Evolutionary conservation across 345 rosid species (phyloP).

Genomic region (Sisymbrium irio): DNA sequence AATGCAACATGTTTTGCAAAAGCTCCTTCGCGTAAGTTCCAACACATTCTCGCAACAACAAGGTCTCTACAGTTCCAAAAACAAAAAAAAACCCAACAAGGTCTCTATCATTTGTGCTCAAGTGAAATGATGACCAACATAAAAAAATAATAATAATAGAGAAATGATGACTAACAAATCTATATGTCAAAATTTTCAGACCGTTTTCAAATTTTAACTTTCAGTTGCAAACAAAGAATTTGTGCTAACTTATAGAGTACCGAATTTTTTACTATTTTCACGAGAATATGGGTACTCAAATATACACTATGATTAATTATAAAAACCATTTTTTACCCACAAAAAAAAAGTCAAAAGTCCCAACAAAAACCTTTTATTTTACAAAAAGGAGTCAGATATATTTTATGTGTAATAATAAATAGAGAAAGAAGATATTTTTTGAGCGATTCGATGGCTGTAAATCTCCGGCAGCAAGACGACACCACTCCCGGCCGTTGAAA

Average conservation of each 20-base stretch:
- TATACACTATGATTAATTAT: background rate
- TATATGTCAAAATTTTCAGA: no score
- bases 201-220: background rate
- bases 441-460: constrained; percentile 7
- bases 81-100: no score
- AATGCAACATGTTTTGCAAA: background rate
- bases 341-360: background rate
- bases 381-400: background rate
- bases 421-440: background rate
- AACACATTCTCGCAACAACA: background rate
- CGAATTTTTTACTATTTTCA: background rate
- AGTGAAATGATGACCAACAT: no score
- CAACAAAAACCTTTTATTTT: background rate
- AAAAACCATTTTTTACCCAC: background rate
- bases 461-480: constrained; percentile 9
- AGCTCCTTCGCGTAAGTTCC: background rate
- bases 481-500: background rate
- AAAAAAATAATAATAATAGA: no score
- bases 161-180: no score
- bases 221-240: background rate
- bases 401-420: background rate
- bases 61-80: no score
- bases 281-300: background rate
- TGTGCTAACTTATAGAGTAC: background rate
- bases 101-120: background rate